Base-by-base conservation (phyloP, 441 rosid genomes). In the Corymbia citriodora region DNA sequence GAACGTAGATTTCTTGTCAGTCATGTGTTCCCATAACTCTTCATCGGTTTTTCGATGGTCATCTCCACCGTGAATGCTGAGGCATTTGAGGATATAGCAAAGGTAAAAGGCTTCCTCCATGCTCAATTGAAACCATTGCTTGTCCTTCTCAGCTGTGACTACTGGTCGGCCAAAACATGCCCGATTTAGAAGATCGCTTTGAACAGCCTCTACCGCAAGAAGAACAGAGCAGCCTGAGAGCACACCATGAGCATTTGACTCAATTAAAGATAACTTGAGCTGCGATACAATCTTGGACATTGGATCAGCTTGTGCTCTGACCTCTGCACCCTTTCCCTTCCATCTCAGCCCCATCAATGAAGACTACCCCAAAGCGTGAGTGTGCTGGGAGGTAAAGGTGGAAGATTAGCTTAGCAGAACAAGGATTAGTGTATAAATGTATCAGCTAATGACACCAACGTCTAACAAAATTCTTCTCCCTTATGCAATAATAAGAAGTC, bases 91-190 rank as follows among this genome's bases (percentile, higher is more conserved):
- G 70, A 90, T 91, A 94, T 92, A 92, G 85, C 92, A 89, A 88
- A 95, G 91, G 88, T 93, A 96, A 90, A 95, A 96, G 50, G 98
- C 96, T 94, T 97, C 98, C 93, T 97, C 99, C 90, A 93, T 88
- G 45, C 95, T 92, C 91, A 96, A 86, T 23, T 94, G 96, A 91
- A 94, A 93, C 97, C 96, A 95, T 23, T 92, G 94, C 92, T 95
- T 94, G 36, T 93, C 95, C 92, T 95, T 95, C 88, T 94, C 94
- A 4, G 92, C 92, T 55, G 93, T 93, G 68, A 91, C 45, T 40
- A 95, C 55, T 1, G 92, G 94, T 87, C 93, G 93, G 68, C 98
- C 98, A 16, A 96, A 94, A 92, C 97, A 95, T 4, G 95, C 88
- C 45, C 91, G 94, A 61, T 92, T 94, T 14, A 97, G 93, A 89